Conservation (phyloP, 2,329 filamentous ascomycete genomes). For the Colletotrichum phormii region DNA sequence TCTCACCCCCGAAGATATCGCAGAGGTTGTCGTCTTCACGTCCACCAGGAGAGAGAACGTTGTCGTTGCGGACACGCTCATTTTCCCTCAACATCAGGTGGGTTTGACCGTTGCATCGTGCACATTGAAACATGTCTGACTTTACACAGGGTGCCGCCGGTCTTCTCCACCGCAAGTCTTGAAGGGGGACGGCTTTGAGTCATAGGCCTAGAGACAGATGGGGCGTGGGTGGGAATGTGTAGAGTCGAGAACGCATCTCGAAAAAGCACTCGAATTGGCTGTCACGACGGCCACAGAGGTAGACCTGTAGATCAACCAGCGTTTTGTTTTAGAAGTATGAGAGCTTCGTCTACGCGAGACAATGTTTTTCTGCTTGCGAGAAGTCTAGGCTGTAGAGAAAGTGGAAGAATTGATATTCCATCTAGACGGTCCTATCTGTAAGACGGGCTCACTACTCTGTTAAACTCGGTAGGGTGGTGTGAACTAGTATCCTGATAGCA, state of each 20-base stretch:
- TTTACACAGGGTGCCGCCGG: conserved; percentile 46
- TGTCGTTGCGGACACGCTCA: conserved; percentile 85
- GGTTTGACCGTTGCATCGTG: conserved; percentile 43
- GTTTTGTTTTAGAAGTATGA: background rate
- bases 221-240: background rate
- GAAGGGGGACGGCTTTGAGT: background rate
- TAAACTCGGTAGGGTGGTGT: too few species aligned
- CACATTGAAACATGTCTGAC: conserved; percentile 8
- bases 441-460: too few species aligned
- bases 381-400: too few species aligned
- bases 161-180: conserved; percentile 44
- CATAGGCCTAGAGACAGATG: too few species aligned
- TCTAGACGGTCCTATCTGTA: too few species aligned
- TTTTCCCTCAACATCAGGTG: conserved; percentile 93
- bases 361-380: too few species aligned
- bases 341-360: too few species aligned
- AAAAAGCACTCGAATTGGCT: background rate
- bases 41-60: conserved; percentile 90
- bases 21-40: conserved; percentile 88
- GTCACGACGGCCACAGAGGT: background rate
- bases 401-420: too few species aligned
- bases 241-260: background rate
- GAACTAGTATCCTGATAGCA: background rate
- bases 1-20: conserved; percentile 89
- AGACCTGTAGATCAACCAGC: background rate